Percentiles rank a stretch among this genome's conserved stretches.
phyloP scores from a whole-genome alignment of 768 basidiomycete genomes.

The Cystofilobasidium macerans region DNA sequence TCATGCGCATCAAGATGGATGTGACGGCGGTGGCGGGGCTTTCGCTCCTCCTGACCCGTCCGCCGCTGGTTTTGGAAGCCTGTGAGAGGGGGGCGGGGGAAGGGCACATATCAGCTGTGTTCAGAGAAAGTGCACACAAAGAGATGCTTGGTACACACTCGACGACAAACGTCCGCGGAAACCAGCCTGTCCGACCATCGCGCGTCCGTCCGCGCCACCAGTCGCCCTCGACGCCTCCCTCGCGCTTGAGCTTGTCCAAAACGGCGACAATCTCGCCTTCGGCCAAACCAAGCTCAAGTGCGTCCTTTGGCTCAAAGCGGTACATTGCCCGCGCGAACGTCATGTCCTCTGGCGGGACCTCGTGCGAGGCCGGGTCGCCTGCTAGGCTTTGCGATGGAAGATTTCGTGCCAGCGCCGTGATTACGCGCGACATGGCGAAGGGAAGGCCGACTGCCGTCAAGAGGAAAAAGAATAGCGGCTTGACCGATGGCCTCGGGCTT shows the following conservation, averaged over 20 bases:
- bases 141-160: slow-evolving; percentile 15
- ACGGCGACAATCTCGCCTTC: slow-evolving; percentile 91
- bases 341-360: slow-evolving; percentile 19
- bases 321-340: slow-evolving; percentile 75
- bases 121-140: not conserved
- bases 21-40: too few species aligned
- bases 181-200: slow-evolving; percentile 88
- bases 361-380: not conserved
- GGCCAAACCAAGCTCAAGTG: slow-evolving; percentile 66
- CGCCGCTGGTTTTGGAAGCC: not conserved
- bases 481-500: slow-evolving; percentile 51
- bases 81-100: not conserved
- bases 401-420: slow-evolving; percentile 55
- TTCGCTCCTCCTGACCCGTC: too few species aligned
- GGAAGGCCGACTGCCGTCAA: slow-evolving; percentile 87
- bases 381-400: slow-evolving; percentile 40
- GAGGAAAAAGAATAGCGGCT: slow-evolving; percentile 85
- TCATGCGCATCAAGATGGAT: too few species aligned
- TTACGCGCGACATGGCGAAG: slow-evolving; percentile 81
- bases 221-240: slow-evolving; percentile 55
- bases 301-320: slow-evolving; percentile 61
- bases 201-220: slow-evolving; percentile 94
- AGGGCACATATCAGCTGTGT: not conserved
- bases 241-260: slow-evolving; percentile 52
- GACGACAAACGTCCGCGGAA: slow-evolving; percentile 75